Percentiles rank a stretch among this genome's conserved stretches.
Evolutionary conservation across 2,329 filamentous ascomycete species (phyloP).

Genomic region (Blastomyces emzantsi): DNA sequence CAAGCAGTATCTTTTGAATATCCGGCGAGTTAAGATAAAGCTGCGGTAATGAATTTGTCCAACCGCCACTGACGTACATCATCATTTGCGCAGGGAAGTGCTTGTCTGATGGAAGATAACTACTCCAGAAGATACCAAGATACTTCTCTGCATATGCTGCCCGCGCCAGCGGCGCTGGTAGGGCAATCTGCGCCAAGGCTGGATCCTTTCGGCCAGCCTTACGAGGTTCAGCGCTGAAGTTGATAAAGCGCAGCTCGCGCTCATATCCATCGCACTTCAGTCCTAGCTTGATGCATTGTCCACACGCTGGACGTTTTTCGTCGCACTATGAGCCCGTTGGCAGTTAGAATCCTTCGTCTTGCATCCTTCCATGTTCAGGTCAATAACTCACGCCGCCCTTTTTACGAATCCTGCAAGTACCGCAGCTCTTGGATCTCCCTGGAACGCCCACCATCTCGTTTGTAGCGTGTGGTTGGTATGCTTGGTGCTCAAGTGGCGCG

Average conservation of each 20-base stretch:
- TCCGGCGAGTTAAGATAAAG: constrained; percentile 7
- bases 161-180: constrained; percentile 4
- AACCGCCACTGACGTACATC: constrained; percentile 9
- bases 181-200: not conserved
- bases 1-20: constrained; percentile 11
- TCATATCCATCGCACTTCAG: constrained; percentile 55
- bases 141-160: constrained; percentile 10
- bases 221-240: constrained; percentile 23
- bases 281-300: constrained; percentile 51
- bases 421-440: constrained; percentile 53
- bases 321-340: constrained; percentile 45
- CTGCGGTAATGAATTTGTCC: constrained; percentile 10
- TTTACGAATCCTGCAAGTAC: constrained; percentile 51
- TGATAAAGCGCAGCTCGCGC: constrained; percentile 54
- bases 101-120: constrained; percentile 8
- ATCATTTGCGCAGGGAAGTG: constrained; percentile 8
- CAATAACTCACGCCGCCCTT: constrained; percentile 44
- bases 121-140: constrained; percentile 9
- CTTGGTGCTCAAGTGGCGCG: not conserved
- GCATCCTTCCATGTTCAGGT: constrained; percentile 7
- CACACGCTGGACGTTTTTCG: constrained; percentile 52
- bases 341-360: constrained; percentile 1
- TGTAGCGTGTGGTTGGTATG: not conserved
- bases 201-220: constrained; percentile 3
- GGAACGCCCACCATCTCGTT: constrained; percentile 50